Base-by-base conservation (phyloP, 768 basidiomycete species). In the Macrolepiota dolichaula region DNA sequence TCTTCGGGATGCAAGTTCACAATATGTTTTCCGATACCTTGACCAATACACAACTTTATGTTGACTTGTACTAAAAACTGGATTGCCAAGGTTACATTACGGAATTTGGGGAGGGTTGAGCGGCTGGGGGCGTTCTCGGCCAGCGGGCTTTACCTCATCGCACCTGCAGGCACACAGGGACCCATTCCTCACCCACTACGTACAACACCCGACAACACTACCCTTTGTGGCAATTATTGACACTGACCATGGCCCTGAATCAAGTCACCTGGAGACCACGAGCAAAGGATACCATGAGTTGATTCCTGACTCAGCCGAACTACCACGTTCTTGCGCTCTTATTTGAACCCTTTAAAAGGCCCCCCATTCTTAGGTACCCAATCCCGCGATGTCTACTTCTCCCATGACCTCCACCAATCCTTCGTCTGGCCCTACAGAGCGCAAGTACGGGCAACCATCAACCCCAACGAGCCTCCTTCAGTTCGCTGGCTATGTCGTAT, bases 251-350 rank as follows among this genome's bases (percentile, higher is more conserved):
- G 24, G 22, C 52, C 52, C 52, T 54, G 37, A 54, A 38, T 54
- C 52, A 54, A 40, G 52, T 54, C 52, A 27, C 52, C 52, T 36
- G 52, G 52, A 54, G 37, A 24, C 37, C 52, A 54, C 5, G 29
- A 37, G 29, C 24, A 38, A 54, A 11, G 11, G 42, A 36, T 38
- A 4, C 37, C 7, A 24, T 10, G 15, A 24, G 12, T 54, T 37
- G 3, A 12, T 54, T 57, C 46, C 51, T 58, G 55, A 49, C 59
- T 64, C 57, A 54, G 40, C 46, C 32, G 29, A 53, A 53, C 47
- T 53, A 47, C 47, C 47, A 54, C 36, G 5, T 37, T 44, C 42
- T 44, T 44, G 19, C 24, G 22, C 2, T 12, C 36, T 36, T 36
- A 17, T 19, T 13, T 17, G n/a, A 10, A 27, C 22, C 3, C 22